phyloP scores from a whole-genome alignment of 208 protist genomes.

The Wallacemonas rigidus region DNA sequence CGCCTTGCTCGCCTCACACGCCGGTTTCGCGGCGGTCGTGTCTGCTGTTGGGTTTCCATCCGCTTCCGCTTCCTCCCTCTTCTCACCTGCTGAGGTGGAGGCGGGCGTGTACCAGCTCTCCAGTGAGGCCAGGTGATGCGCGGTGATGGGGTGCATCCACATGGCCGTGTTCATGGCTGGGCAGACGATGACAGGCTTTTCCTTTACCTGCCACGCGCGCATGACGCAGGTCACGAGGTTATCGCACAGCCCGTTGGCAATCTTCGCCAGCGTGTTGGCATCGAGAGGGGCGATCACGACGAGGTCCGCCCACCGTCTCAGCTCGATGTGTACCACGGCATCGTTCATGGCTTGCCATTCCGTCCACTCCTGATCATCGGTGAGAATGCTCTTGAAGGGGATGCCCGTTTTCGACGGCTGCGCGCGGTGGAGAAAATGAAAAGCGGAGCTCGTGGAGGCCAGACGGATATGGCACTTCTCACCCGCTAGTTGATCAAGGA shows the following conservation, averaged over 20 bases:
- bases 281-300: constrained; percentile 96
- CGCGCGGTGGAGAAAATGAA: constrained; percentile 77
- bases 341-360: constrained; percentile 87
- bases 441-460: constrained; percentile 73
- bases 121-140: constrained; percentile 68
- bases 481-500: constrained; percentile 71
- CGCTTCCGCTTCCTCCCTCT: neutral
- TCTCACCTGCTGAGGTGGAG: neutral
- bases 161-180: constrained; percentile 99
- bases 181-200: constrained; percentile 94
- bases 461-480: constrained; percentile 82
- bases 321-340: constrained; percentile 91
- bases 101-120: constrained; percentile 45
- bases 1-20: neutral
- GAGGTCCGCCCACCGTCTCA: constrained; percentile 95
- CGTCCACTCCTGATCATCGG: constrained; percentile 83
- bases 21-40: neutral
- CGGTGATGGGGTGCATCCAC: constrained; percentile 96
- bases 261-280: constrained; percentile 97
- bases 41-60: neutral
- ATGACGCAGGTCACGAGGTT: constrained; percentile 96
- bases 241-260: constrained; percentile 93
- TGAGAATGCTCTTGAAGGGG: constrained; percentile 78
- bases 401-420: constrained; percentile 60
- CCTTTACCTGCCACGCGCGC: constrained; percentile 93